Conservation (phyloP, 1,284 basidiomycete genomes). For the Leucoagaricus sp. region DNA sequence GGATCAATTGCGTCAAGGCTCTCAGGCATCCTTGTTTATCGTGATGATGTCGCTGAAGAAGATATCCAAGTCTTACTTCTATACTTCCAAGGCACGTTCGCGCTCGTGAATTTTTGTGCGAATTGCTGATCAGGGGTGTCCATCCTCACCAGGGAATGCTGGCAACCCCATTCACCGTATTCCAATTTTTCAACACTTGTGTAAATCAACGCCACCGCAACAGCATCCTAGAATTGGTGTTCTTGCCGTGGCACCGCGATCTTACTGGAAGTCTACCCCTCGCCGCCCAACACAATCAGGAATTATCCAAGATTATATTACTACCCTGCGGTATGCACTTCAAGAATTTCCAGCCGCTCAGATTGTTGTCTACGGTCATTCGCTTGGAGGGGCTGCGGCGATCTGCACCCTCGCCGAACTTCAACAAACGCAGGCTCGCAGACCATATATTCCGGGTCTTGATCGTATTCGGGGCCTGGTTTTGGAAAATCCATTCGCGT, state of each 20-base stretch:
- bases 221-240: constrained; percentile 14
- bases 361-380: constrained; percentile 51
- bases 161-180: constrained; percentile 50
- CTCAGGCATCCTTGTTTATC: constrained; percentile 22
- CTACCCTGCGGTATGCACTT: constrained; percentile 33
- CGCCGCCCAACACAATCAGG: constrained; percentile 39
- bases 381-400: constrained; percentile 48
- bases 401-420: constrained; percentile 36
- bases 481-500: constrained; percentile 53
- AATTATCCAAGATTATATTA: constrained; percentile 42
- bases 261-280: constrained; percentile 31
- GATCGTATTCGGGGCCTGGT: constrained; percentile 38
- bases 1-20: constrained; percentile 13
- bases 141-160: constrained; percentile 42
- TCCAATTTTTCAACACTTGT: constrained; percentile 43
- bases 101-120: background rate
- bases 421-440: background rate
- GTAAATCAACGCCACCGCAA: constrained; percentile 12
- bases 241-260: constrained; percentile 33
- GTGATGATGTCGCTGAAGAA: background rate
- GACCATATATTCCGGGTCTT: constrained; percentile 6
- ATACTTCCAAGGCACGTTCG: constrained; percentile 27
- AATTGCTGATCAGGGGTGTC: background rate
- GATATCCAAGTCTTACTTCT: constrained; percentile 19
- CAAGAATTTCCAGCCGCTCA: constrained; percentile 30